These are phyloP conservation scores for Neophaeococcomyces aloes DNA, from an alignment of 2,329 filamentous ascomycete species.

Conservation along the genomic window DNA sequence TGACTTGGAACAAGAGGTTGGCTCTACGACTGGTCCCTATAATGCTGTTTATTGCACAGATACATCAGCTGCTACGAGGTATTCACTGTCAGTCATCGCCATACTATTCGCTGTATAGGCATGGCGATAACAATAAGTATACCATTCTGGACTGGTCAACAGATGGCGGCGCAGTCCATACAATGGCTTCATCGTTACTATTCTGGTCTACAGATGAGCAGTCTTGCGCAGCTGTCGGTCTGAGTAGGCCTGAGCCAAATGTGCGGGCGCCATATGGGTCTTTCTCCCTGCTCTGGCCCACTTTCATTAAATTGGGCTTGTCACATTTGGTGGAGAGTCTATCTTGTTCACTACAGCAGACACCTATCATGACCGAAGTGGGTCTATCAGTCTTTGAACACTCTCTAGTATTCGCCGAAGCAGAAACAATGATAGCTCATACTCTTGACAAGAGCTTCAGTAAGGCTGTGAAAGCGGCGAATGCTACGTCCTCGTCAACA, in stretches of 20 bases:
- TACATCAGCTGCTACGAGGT: constrained; percentile 61
- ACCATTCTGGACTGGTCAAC: constrained; percentile 61
- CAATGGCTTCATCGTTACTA: constrained; percentile 59
- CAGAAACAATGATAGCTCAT: constrained; percentile 74
- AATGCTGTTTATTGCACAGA: constrained; percentile 57
- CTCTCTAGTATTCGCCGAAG: constrained; percentile 89
- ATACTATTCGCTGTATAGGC: constrained; percentile 58
- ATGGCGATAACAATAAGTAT: constrained; percentile 55
- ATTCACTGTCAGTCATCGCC: constrained; percentile 86
- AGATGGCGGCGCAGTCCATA: constrained; percentile 59
- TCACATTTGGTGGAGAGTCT: constrained; percentile 86
- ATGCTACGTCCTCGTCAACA: constrained; percentile 19
- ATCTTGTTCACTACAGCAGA: constrained; percentile 76
- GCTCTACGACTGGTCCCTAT: constrained; percentile 62
- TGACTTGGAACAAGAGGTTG: constrained; percentile 63
- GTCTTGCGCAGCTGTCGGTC: constrained; percentile 64
- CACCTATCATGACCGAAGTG: constrained; percentile 68
- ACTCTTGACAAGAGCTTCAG: constrained; percentile 43
- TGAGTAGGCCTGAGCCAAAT: constrained; percentile 49
- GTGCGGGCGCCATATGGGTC: constrained; percentile 60
- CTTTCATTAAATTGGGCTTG: constrained; percentile 45
- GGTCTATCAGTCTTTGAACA: constrained; percentile 97
- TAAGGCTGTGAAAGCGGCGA: constrained; percentile 40
- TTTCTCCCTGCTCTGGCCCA: constrained; percentile 52
- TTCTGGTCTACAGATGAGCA: constrained; percentile 62